Base-by-base conservation (phyloP, 441 rosid species). In the Eutrema salsugineum region DNA sequence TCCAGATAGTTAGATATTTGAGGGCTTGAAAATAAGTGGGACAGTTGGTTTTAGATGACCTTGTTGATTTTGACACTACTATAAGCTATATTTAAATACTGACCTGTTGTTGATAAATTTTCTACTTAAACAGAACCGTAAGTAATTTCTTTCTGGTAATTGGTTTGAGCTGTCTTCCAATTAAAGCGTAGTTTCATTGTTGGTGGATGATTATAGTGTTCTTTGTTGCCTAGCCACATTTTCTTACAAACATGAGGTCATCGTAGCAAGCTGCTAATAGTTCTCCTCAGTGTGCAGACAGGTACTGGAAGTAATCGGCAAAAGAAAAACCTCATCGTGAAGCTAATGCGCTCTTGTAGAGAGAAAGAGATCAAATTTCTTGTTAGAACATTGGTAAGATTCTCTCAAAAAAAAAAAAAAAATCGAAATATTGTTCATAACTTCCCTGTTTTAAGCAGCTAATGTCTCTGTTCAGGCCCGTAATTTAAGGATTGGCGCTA, bases 401-500 rank as follows among this genome's bases (percentile, higher is more conserved):
- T 69, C 69, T 43, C 27, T 54, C 39, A 12, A 9, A 24, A 24
- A 24, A 24, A 24, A 24, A 24, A 24, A 24, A 24, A 3, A 20
- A 20, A 1, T 24, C 27, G 27, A 24, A 24, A 24, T 24, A 24
- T 24, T 44, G 44, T 61, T 38, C 12, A 1, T 10, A 43, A 42
- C 49, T 12, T 54, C 12, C 0, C 7, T 44, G 32, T n/a, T 56
- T 5, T 11, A 47, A 39, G 53, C 49, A 51, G 47, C 51, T 8
- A 60, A 60, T 70, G 32, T 70, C 38, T 22, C 22, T 55, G 22
- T 71, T 63, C 63, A 91, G 96, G 87, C 87, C 66, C 89, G 93
- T 79, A 93, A 93, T 80, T 78, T 93, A 64, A 84, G 97, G 53
- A 93, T 91, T 83, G 97, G 96, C 60, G 98, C 98, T 70, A 86